Evolutionary conservation across 148 eudicot species (phyloP).

Genomic region (Nepenthes mirabilis): DNA sequence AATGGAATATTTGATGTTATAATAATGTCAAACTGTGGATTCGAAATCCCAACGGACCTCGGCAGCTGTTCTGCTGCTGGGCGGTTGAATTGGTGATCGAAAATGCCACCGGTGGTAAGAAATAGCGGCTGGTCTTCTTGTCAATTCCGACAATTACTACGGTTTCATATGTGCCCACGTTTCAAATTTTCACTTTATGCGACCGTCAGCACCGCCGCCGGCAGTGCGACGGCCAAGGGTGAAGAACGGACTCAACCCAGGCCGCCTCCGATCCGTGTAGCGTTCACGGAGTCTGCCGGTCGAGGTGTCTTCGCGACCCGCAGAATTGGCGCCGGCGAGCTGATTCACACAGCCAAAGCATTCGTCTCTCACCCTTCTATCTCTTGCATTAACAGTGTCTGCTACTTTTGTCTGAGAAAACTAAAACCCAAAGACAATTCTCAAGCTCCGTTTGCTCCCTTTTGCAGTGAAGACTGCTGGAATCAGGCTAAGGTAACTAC

Average conservation of each 20-base stretch:
- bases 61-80: background rate
- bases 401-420: slow-evolving; percentile 57
- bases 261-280: slow-evolving; percentile 72
- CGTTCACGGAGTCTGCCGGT: slow-evolving; percentile 55
- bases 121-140: slow-evolving; percentile 27
- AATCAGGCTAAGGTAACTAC: slow-evolving; percentile 40
- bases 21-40: no score
- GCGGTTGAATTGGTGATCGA: background rate
- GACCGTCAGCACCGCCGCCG: slow-evolving; percentile 8
- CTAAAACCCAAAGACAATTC: slow-evolving; percentile 6
- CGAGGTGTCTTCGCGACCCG: slow-evolving; percentile 79
- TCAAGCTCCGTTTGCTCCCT: slow-evolving; percentile 11
- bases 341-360: slow-evolving; percentile 81
- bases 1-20: no score
- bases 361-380: slow-evolving; percentile 62
- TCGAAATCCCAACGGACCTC: no score
- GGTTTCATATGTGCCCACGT: background rate
- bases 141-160: slow-evolving; percentile 9
- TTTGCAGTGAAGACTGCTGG: slow-evolving; percentile 55
- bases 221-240: slow-evolving; percentile 2
- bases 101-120: slow-evolving; percentile 23
- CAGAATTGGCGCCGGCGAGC: slow-evolving; percentile 47
- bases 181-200: slow-evolving; percentile 6
- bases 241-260: slow-evolving; percentile 19
- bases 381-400: slow-evolving; percentile 24